Evolutionary conservation across 768 basidiomycete species (phyloP), one percentile per base, ranked within the genome.

Genomic region (Suillus variegatus): DNA sequence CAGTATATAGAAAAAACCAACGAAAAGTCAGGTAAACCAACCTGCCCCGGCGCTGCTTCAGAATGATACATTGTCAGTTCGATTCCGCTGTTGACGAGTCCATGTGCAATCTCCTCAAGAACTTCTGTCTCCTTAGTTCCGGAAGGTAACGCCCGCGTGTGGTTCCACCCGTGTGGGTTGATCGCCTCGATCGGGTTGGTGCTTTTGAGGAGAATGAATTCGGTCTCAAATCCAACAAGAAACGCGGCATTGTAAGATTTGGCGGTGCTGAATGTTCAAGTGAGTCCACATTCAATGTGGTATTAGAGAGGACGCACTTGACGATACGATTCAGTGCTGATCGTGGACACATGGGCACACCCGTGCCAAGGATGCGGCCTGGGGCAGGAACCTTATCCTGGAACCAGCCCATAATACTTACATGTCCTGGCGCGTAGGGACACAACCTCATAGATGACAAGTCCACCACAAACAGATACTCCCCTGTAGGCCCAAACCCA

Each of bases 11-110:
- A 43, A n/a, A 47, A 25, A 12, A 43, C 5, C 13, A 0, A 47
- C 9, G 9, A 22, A 12, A 10, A 13, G 16, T 22, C 14, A 25
- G 25, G 0, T 8, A 4, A 3, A 66, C 73, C 28, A 70, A 86
- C 86, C 81, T 90, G 89, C 18, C 91, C 90, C 4, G 88, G 88
- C 1, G 89, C 90, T 9, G 82, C 86, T 74, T 92, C 91, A 0
- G 86, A 73, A 65, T 91, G 91, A 67, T 86, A 87, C 85, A 89
- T 85, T 72, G 89, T 82, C 7, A 93, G 74, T 71, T 87, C 86
- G 9, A 92, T 82, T 0, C 83, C 85, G 4, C 84, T 81, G 0
- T 55, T 68, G 57, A 78, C 70, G 5, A 93, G 73, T 13, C 77
- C 76, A 44, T 85, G 79, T 0, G 82, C 84, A 20, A 91, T 91